Percentiles rank a stretch among this genome's conserved stretches.
phyloP scores from a whole-genome alignment of 805 yeast genomes.

The Saturnispora hagleri region DNA sequence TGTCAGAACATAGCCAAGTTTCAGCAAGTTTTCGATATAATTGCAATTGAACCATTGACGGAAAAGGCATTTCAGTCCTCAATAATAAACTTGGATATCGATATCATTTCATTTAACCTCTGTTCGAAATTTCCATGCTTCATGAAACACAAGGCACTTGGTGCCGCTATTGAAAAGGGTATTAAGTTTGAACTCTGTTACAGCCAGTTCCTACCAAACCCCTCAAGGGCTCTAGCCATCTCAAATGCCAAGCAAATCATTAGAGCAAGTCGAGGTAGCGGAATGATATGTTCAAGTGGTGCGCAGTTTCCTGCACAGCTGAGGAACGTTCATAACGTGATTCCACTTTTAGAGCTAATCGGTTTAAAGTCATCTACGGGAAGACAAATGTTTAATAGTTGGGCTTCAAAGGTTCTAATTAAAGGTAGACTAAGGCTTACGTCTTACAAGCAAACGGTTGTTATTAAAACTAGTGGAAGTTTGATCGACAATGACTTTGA shows the following conservation, averaged over 20 bases:
- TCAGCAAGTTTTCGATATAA: constrained; percentile 52
- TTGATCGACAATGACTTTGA: constrained; percentile 19
- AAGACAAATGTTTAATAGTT: constrained; percentile 45
- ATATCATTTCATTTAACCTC: constrained; percentile 67
- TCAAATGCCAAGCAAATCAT: constrained; percentile 65
- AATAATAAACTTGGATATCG: constrained; percentile 69
- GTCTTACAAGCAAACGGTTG: constrained; percentile 70
- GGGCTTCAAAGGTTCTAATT: constrained; percentile 55
- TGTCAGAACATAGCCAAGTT: constrained; percentile 49
- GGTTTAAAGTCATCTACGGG: constrained; percentile 65
- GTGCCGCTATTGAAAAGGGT: constrained; percentile 79
- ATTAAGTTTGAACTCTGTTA: constrained; percentile 74
- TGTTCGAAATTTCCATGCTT: constrained; percentile 60
- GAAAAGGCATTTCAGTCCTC: constrained; percentile 75
- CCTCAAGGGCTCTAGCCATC: constrained; percentile 49
- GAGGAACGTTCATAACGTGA: constrained; percentile 62
- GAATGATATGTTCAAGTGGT: constrained; percentile 73
- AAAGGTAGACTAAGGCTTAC: constrained; percentile 67
- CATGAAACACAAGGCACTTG: constrained; percentile 73
- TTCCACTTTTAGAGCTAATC: constrained; percentile 53
- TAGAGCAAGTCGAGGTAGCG: constrained; percentile 74
- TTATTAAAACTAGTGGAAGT: constrained; percentile 41
- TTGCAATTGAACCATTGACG: constrained; percentile 71
- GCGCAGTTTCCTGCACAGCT: constrained; percentile 37
- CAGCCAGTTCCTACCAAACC: constrained; percentile 36